These are phyloP conservation scores for Novymonas esmeraldas DNA, from an alignment of 208 protist species.

Conservation along the genomic window DNA sequence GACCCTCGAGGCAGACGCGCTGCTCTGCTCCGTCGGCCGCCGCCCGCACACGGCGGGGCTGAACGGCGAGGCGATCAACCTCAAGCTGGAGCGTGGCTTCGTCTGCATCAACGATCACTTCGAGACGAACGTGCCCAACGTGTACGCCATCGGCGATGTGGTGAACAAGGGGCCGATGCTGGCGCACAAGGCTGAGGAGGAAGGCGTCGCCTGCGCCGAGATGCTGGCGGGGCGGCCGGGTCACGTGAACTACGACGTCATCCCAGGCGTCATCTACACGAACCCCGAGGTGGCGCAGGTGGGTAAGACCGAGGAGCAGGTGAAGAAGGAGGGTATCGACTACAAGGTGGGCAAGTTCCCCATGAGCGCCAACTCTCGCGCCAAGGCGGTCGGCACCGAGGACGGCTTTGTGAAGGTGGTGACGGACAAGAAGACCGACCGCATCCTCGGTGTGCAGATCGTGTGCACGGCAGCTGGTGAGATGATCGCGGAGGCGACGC, in stretches of 20 bases:
- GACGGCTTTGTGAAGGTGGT: conserved; percentile 99
- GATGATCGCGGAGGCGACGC: conserved; percentile 97
- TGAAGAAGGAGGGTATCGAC: conserved; percentile 91
- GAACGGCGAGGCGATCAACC: conserved; percentile 93
- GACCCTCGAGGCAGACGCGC: conserved; percentile 90
- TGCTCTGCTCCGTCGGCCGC: conserved; percentile 97
- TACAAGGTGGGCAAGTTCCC: conserved; percentile 99
- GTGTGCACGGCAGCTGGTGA: conserved; percentile 96
- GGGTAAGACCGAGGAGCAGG: conserved; percentile 97
- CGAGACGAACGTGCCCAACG: conserved; percentile 92
- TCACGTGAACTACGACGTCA: conserved; percentile 98
- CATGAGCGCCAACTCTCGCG: conserved; percentile 98
- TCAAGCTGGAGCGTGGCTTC: conserved; percentile 92
- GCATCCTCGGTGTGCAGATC: conserved; percentile 98
- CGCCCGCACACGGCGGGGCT: conserved; percentile 95
- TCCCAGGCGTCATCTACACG: conserved; percentile 99
- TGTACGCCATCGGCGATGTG: conserved; percentile 99
- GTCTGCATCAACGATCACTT: conserved; percentile 96
- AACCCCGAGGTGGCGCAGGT: conserved; percentile 98
- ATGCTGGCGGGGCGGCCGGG: conserved; percentile 90
- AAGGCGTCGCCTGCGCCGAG: conserved; percentile 97
- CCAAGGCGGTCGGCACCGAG: conserved; percentile 94
- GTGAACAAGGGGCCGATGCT: conserved; percentile 99
- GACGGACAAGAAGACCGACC: conserved; percentile 95
- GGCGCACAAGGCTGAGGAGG: conserved; percentile 99